These are phyloP conservation scores for Talaromyces atroroseus DNA, from an alignment of 2,329 filamentous ascomycete species.

Conservation along the genomic window DNA sequence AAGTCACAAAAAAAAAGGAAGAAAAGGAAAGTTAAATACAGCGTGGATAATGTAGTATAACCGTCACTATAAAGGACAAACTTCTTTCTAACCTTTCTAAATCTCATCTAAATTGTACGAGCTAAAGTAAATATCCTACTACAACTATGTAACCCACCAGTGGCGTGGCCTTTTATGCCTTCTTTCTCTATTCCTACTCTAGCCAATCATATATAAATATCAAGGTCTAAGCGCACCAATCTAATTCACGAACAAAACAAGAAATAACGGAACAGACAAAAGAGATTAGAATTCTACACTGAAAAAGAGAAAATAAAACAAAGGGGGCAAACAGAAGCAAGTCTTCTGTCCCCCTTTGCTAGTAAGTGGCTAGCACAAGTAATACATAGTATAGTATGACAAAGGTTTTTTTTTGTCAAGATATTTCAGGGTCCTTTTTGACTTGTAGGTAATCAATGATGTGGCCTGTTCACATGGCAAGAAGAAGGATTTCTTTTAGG, in stretches of 20 bases:
- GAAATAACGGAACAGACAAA: neutral
- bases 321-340: neutral
- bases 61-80: no score
- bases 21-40: no score
- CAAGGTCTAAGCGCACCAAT: neutral
- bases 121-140: no score
- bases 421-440: neutral
- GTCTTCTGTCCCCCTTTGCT: neutral
- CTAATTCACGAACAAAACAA: neutral
- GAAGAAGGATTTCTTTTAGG: neutral
- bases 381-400: constrained; percentile 11
- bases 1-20: no score
- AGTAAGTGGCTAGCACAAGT: constrained; percentile 10
- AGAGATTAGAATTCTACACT: constrained; percentile 12
- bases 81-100: no score
- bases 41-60: no score
- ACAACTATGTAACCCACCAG: no score
- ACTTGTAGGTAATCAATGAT: neutral
- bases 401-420: neutral
- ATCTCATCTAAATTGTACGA: no score
- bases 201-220: neutral
- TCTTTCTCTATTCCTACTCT: neutral
- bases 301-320: constrained; percentile 3
- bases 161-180: neutral
- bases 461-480: neutral